phyloP scores from a whole-genome alignment of 768 basidiomycete species.

The Tricholoma saponaceum region DNA sequence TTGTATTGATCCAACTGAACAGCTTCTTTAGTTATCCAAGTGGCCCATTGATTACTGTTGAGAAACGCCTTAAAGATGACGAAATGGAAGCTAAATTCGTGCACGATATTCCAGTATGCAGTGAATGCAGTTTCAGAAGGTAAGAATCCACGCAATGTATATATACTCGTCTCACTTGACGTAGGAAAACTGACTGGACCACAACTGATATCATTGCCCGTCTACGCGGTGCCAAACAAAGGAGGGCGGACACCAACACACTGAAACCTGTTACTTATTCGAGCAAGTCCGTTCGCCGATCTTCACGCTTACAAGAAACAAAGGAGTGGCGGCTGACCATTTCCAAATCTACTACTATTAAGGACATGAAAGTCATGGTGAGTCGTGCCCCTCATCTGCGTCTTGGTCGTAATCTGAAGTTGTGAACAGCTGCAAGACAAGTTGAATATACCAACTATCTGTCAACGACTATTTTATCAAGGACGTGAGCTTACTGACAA shows the following conservation, averaged over 20 bases:
- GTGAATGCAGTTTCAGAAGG: constrained; percentile 59
- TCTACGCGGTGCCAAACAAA: constrained; percentile 21
- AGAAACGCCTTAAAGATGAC: constrained; percentile 28
- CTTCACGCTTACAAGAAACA: constrained; percentile 62
- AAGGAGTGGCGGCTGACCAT: constrained; percentile 52
- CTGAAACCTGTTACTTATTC: constrained; percentile 21
- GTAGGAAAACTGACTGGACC: constrained; percentile 54
- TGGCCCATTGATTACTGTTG: constrained; percentile 49
- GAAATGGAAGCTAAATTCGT: constrained; percentile 32
- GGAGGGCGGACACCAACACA: constrained; percentile 12
- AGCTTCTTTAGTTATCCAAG: constrained; percentile 46
- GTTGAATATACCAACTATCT: constrained; percentile 68
- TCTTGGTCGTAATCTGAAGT: constrained; percentile 3
- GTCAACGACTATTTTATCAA: constrained; percentile 64
- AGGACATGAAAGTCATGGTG: constrained; percentile 75
- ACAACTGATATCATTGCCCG: constrained; percentile 61
- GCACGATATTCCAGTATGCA: constrained; percentile 53
- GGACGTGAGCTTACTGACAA: constrained; percentile 65
- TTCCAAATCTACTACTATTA: constrained; percentile 63
- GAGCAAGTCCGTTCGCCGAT: constrained; percentile 51
- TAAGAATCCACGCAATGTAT: constrained; percentile 15
- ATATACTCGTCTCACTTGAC: neutral
- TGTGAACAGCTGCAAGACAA: constrained; percentile 52
- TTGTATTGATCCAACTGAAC: neutral
- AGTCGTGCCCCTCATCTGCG: constrained; percentile 15